Evolutionary conservation across 2,329 filamentous ascomycete genomes (phyloP).

Genomic region (Fusarium denticulatum): DNA sequence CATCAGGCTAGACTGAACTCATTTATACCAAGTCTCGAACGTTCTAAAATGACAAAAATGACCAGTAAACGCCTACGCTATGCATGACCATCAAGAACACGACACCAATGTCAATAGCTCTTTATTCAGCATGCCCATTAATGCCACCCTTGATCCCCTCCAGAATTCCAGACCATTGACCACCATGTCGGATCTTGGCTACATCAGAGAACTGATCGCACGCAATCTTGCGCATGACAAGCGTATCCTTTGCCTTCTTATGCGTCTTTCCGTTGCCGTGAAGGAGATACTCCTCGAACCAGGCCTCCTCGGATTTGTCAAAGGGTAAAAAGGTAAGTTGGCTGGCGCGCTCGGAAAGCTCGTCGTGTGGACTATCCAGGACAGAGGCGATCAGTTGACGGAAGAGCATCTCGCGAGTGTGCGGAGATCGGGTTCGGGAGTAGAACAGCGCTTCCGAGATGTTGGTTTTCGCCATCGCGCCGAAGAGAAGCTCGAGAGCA

Average conservation of each 20-base stretch:
- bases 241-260: constrained; percentile 74
- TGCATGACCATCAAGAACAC: constrained; percentile 16
- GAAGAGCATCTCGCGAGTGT: constrained; percentile 72
- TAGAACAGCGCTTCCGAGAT: constrained; percentile 80
- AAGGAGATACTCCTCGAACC: constrained; percentile 76
- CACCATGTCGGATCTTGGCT: constrained; percentile 54
- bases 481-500: constrained; percentile 74
- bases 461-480: constrained; percentile 72
- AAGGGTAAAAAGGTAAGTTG: constrained; percentile 80
- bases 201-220: constrained; percentile 67
- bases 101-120: neutral
- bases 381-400: constrained; percentile 71
- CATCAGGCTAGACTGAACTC: neutral
- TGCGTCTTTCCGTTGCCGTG: constrained; percentile 71
- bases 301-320: constrained; percentile 74
- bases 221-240: constrained; percentile 78
- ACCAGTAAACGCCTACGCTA: constrained; percentile 42
- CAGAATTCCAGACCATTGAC: constrained; percentile 60
- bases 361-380: constrained; percentile 55
- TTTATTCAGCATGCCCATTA: constrained; percentile 46
- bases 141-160: constrained; percentile 62
- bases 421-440: constrained; percentile 70
- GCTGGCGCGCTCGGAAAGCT: constrained; percentile 65
- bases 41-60: neutral
- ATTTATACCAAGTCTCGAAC: neutral